Conservation (phyloP, 2,329 filamentous ascomycete genomes). For the Stagonosporopsis cucurbitacearum region DNA sequence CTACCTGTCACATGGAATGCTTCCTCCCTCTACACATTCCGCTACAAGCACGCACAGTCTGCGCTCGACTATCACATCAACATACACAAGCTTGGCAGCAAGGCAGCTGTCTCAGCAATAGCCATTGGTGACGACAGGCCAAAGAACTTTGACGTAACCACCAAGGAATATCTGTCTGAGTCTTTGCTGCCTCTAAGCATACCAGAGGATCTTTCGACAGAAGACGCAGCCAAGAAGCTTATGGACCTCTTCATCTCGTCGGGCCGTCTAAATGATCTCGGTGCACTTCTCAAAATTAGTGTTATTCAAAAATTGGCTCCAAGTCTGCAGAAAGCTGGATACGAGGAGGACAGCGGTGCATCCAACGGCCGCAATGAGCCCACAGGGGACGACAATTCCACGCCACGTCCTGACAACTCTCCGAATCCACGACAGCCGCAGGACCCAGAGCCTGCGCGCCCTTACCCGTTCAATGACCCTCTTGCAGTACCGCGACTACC, state of each 20-base stretch:
- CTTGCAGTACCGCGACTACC: constrained; percentile 63
- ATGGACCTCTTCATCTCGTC: constrained; percentile 75
- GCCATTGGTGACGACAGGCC: constrained; percentile 83
- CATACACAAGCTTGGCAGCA: constrained; percentile 79
- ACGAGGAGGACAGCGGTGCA: constrained; percentile 56
- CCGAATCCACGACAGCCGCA: constrained; percentile 56
- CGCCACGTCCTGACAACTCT: constrained; percentile 17
- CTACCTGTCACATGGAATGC: constrained; percentile 84
- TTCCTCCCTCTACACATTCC: constrained; percentile 75
- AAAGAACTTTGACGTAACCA: constrained; percentile 74
- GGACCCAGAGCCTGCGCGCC: constrained; percentile 65
- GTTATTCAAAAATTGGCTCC: constrained; percentile 87
- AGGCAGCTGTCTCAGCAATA: constrained; percentile 82
- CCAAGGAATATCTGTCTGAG: constrained; percentile 75
- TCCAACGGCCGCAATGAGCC: constrained; percentile 52
- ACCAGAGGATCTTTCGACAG: constrained; percentile 55
- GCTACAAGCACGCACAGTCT: constrained; percentile 85
- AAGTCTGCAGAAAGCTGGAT: constrained; percentile 76
- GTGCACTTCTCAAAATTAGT: constrained; percentile 74
- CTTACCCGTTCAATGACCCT: constrained; percentile 74
- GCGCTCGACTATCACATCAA: constrained; percentile 84
- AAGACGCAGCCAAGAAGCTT: constrained; percentile 52
- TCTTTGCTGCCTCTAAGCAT: constrained; percentile 62
- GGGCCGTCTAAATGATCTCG: constrained; percentile 70
- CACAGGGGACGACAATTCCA: constrained; percentile 36